Evolutionary conservation across 2,329 filamentous ascomycete species (phyloP).

Genomic region (Penicillium expansum): DNA sequence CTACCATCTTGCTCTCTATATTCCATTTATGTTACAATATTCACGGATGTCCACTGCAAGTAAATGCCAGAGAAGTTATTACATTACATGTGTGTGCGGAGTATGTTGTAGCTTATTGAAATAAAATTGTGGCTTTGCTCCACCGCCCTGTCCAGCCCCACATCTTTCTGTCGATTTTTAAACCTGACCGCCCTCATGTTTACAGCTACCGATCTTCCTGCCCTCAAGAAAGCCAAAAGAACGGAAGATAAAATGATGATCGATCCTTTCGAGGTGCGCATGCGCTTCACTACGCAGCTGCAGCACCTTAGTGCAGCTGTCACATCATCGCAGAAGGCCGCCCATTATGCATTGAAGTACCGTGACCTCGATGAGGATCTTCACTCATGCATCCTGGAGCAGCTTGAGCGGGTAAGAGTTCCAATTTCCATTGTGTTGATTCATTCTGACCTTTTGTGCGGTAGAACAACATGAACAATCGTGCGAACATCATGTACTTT

Average conservation of each 20-base stretch:
- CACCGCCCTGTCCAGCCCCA: background rate
- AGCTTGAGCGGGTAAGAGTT: conserved; percentile 71
- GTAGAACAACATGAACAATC: conserved; percentile 90
- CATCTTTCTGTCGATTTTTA: background rate
- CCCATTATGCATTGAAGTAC: conserved; percentile 91
- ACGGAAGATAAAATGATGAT: conserved; percentile 52
- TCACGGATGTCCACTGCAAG: background rate
- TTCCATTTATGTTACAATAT: background rate
- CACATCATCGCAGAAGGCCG: conserved; percentile 84
- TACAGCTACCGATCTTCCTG: background rate
- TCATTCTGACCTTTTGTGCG: background rate
- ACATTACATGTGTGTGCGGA: no score
- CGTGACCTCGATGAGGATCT: conserved; percentile 94
- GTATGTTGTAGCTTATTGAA: background rate
- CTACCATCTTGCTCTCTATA: background rate
- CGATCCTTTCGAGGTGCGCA: conserved; percentile 96
- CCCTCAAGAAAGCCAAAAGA: background rate
- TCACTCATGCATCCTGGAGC: conserved; percentile 94
- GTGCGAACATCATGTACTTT: conserved; percentile 99
- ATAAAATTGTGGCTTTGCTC: background rate
- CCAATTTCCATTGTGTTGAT: background rate
- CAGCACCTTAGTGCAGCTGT: conserved; percentile 89
- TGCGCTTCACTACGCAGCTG: conserved; percentile 90
- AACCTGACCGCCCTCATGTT: conserved; percentile 2
- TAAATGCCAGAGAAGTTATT: background rate